phyloP scores from a whole-genome alignment of 768 basidiomycete genomes.

The Boletus subparvulus region DNA sequence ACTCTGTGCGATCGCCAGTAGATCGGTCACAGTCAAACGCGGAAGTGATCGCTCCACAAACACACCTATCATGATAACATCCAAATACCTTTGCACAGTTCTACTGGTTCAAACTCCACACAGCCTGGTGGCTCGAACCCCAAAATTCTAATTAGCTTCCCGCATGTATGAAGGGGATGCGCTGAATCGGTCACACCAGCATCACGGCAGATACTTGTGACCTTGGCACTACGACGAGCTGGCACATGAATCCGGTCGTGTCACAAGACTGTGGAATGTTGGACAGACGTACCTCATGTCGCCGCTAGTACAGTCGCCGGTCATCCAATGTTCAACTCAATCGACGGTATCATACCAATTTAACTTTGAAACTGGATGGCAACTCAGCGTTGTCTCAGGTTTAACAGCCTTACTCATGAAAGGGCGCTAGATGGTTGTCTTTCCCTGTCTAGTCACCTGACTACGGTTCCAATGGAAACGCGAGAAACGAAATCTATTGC shows the following conservation, averaged over 20 bases:
- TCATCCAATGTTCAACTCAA: neutral
- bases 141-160: neutral
- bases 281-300: neutral
- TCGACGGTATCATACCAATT: neutral
- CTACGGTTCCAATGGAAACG: constrained; percentile 26
- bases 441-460: constrained; percentile 14
- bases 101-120: neutral
- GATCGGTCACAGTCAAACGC: neutral
- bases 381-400: neutral
- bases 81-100: neutral
- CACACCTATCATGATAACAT: neutral
- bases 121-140: neutral
- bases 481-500: constrained; percentile 17
- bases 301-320: neutral
- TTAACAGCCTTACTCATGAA: neutral
- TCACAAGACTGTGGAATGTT: neutral
- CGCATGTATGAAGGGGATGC: neutral
- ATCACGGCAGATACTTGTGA: neutral
- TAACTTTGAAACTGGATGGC: neutral
- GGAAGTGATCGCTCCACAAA: constrained; percentile 14
- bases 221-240: neutral
- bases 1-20: neutral
- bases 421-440: neutral
- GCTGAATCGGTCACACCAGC: neutral
- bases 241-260: neutral